Percentiles rank a stretch among this genome's conserved stretches.
Evolutionary conservation across 805 yeast genomes (phyloP).

Genomic region (Saturnispora halmiae): DNA sequence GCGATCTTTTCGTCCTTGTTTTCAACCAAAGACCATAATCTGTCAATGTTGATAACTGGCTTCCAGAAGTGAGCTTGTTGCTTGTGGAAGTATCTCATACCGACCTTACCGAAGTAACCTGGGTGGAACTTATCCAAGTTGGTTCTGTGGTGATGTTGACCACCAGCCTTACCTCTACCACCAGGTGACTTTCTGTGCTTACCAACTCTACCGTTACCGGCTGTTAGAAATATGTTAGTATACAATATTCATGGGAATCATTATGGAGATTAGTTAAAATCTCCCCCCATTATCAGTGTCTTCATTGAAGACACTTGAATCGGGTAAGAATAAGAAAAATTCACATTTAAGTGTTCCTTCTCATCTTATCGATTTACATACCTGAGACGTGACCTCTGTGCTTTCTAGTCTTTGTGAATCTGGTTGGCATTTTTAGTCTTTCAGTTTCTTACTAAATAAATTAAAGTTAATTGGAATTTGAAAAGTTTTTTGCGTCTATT

Average conservation of each 20-base stretch:
- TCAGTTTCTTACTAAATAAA: slow-evolving; percentile 4
- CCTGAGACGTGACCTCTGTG: slow-evolving; percentile 99
- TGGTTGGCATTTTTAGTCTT: slow-evolving; percentile 77
- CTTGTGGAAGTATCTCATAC: slow-evolving; percentile 99
- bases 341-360: background rate
- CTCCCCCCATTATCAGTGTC: slow-evolving; percentile 10
- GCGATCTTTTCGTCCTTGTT: slow-evolving; percentile 90
- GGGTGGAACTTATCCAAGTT: slow-evolving; percentile 99
- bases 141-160: slow-evolving; percentile 99
- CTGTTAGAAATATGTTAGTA: slow-evolving; percentile 34
- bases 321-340: background rate
- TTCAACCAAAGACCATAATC: slow-evolving; percentile 95
- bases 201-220: slow-evolving; percentile 99
- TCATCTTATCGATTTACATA: slow-evolving; percentile 40
- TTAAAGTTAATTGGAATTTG: background rate
- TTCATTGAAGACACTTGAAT: background rate
- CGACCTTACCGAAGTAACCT: slow-evolving; percentile 99
- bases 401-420: slow-evolving; percentile 99
- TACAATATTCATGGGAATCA: slow-evolving; percentile 8
- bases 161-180: slow-evolving; percentile 99
- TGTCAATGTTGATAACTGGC: slow-evolving; percentile 97
- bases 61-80: slow-evolving; percentile 93
- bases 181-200: slow-evolving; percentile 99
- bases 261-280: slow-evolving; percentile 8
- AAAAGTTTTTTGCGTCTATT: background rate